Conservation (phyloP, 805 yeast species). For the Suhomyces canberraensis region DNA sequence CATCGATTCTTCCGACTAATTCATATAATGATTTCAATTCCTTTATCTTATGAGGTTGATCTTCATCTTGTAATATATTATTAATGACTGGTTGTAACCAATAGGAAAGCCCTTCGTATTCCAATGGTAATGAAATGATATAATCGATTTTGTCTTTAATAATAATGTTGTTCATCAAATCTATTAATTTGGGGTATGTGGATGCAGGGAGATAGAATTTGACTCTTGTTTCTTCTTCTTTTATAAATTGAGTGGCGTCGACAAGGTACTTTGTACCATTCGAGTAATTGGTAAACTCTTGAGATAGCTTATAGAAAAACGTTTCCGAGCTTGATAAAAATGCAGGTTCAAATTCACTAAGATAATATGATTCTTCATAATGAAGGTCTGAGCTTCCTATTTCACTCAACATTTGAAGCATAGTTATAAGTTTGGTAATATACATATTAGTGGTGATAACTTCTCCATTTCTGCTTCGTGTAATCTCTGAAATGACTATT, state of each 20-base stretch:
- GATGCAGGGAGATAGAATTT: constrained; percentile 50
- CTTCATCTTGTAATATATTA: constrained; percentile 9
- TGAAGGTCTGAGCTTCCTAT: constrained; percentile 18
- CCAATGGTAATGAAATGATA: constrained; percentile 46
- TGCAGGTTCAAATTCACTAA: constrained; percentile 62
- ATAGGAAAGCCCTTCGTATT: constrained; percentile 52
- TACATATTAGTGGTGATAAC: constrained; percentile 49
- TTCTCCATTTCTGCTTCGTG: constrained; percentile 51
- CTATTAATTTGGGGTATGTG: constrained; percentile 52
- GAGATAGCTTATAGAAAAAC: constrained; percentile 51
- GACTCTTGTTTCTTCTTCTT: constrained; percentile 60
- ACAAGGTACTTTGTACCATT: constrained; percentile 55
- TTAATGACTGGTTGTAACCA: constrained; percentile 51
- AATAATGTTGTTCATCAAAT: constrained; percentile 56
- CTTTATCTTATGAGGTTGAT: constrained; percentile 21
- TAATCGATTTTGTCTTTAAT: constrained; percentile 54
- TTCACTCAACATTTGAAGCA: constrained; percentile 67
- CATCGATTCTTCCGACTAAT: constrained; percentile 52
- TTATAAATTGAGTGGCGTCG: constrained; percentile 49
- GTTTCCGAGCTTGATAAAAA: constrained; percentile 52
- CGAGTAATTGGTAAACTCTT: constrained; percentile 38
- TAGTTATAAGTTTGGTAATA: constrained; percentile 58
- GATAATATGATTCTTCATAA: constrained; percentile 59
- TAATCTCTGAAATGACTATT: constrained; percentile 53
- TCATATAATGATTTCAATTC: constrained; percentile 49